These are phyloP conservation scores for Chenopodium quinoa DNA, from an alignment of 148 eudicot genomes.

Conservation along the genomic window DNA sequence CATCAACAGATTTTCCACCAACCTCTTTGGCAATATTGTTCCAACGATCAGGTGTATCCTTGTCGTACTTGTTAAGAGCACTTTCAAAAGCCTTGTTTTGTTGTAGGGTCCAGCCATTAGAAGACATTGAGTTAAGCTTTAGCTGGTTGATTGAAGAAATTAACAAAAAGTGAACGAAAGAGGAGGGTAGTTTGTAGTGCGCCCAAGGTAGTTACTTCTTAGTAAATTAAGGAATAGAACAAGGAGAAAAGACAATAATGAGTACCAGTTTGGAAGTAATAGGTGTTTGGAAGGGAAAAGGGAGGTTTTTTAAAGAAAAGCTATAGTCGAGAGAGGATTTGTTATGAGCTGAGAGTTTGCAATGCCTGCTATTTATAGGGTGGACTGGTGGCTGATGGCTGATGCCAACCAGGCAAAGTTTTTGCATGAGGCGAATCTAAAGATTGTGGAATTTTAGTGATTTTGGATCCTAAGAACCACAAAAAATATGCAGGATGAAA, in stretches of 20 bases:
- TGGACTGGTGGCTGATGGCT: conserved; percentile 28
- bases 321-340: conserved; percentile 10
- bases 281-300: neutral
- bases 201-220: neutral
- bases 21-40: conserved; percentile 49
- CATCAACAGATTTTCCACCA: conserved; percentile 47
- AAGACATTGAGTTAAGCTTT: conserved; percentile 23
- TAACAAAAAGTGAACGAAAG: neutral
- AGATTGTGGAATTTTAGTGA: conserved; percentile 34
- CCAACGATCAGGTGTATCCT: conserved; percentile 58
- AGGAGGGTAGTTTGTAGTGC: neutral
- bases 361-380: conserved; percentile 41
- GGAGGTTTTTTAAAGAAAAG: neutral
- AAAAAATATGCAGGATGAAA: conserved; percentile 20
- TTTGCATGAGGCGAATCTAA: conserved; percentile 14
- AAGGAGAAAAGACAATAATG: neutral
- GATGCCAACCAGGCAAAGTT: conserved; percentile 38
- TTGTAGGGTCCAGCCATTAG: conserved; percentile 41
- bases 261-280: neutral
- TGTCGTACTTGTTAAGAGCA: conserved; percentile 46
- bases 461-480: conserved; percentile 44
- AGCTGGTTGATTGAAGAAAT: neutral
- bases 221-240: neutral
- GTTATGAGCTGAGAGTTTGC: conserved; percentile 38
- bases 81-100: conserved; percentile 55